phyloP scores from a whole-genome alignment of 2,329 filamentous ascomycete species.

The Blumeria graminis region DNA sequence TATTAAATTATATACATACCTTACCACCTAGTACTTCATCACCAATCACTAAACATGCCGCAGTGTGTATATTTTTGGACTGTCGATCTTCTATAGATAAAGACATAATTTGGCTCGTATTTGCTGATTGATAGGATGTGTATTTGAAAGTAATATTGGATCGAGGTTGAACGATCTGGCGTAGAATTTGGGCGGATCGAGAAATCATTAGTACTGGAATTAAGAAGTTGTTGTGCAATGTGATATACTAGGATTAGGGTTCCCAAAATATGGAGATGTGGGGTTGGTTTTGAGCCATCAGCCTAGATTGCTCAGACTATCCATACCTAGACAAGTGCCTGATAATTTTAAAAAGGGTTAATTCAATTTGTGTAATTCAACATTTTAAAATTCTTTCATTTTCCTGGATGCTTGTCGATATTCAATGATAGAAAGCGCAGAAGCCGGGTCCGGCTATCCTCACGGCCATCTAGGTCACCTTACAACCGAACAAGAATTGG shows the following conservation, averaged over 20 bases:
- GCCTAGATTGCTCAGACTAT: too few relatives aligned
- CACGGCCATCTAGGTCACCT: conserved; percentile 64
- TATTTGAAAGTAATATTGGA: conserved; percentile 28
- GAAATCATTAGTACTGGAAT: conserved; percentile 36
- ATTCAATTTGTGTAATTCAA: too few relatives aligned
- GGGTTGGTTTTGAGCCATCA: too few relatives aligned
- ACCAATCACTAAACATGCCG: conserved; percentile 85
- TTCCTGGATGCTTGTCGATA: not conserved
- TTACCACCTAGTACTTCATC: conserved; percentile 91
- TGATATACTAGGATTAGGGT: too few relatives aligned
- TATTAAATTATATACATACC: conserved; percentile 24
- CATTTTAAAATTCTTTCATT: too few relatives aligned
- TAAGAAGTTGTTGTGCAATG: too few relatives aligned
- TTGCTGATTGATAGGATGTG: conserved; percentile 6
- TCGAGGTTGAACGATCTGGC: conserved; percentile 42
- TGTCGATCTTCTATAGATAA: conserved; percentile 28
- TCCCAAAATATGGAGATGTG: too few relatives aligned
- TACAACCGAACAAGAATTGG: conserved; percentile 38
- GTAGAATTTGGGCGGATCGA: conserved; percentile 46
- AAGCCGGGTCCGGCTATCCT: conserved; percentile 31
- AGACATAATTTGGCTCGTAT: conserved; percentile 19
- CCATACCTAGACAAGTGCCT: too few relatives aligned
- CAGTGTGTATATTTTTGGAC: conserved; percentile 56
- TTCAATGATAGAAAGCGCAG: not conserved
- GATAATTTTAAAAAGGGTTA: too few relatives aligned